A percentile compares a stretch with the other conserved stretches of the same genome.
Evolutionary conservation across 1,139 yeast genomes (phyloP).

Genomic region (Petasospora fabianii): DNA sequence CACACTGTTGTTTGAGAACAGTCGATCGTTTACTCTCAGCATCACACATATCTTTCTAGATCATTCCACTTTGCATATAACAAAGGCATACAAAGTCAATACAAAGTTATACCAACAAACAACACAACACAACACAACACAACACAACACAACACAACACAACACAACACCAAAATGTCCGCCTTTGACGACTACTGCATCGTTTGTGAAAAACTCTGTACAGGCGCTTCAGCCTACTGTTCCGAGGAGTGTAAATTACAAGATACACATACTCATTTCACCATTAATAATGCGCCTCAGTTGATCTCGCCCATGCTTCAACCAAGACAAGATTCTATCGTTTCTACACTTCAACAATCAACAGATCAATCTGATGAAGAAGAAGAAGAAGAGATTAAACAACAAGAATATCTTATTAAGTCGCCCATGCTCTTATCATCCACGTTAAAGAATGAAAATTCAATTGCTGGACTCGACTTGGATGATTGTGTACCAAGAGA

Average conservation of each 20-base stretch:
- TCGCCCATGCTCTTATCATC: slow-evolving; percentile 26
- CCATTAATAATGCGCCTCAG: slow-evolving; percentile 26
- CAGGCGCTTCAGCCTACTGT: slow-evolving; percentile 43
- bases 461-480: slow-evolving; percentile 24
- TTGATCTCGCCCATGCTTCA: slow-evolving; percentile 27
- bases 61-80: no score
- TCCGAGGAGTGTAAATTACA: slow-evolving; percentile 50
- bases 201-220: slow-evolving; percentile 59
- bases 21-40: no score
- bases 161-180: slow-evolving; percentile 30
- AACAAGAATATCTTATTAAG: slow-evolving; percentile 25
- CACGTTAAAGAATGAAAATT: slow-evolving; percentile 21
- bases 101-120: no score
- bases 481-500: slow-evolving; percentile 24
- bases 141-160: no score
- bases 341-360: slow-evolving; percentile 11
- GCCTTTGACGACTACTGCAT: slow-evolving; percentile 68
- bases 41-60: no score
- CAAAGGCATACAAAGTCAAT: no score
- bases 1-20: no score
- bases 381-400: slow-evolving; percentile 14
- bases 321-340: slow-evolving; percentile 26
- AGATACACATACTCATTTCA: slow-evolving; percentile 36
- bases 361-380: slow-evolving; percentile 17
- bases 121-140: no score